Evolutionary conservation across 177 flowering plant species (phyloP), one percentile per base, ranked within the genome.

Genomic region (Tripterygium wilfordii): DNA sequence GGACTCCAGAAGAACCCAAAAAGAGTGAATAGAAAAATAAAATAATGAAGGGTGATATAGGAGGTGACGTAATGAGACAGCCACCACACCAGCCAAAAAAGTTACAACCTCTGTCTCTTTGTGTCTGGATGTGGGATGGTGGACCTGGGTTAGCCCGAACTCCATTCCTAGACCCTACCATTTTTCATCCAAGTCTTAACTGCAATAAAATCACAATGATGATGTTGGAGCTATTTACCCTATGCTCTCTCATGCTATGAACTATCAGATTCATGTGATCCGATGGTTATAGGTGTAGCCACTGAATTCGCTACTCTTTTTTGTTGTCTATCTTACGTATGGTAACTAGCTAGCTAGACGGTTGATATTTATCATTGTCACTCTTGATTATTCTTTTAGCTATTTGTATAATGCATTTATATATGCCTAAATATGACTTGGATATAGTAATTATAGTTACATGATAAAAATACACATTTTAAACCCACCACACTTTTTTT

Each of bases 31-130:
- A 49, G 24, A 28, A 27, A 14, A 29, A 18, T 23, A 49, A 24
- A 17, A 22, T 9, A 21, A 32, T 24, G 1, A 10, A n/a, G 10
- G 28, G 30, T 22, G 29, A 33, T 42, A 42, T 54, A 43, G 55
- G 54, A 23, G 49, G 63, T 64, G 68, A 64, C 60, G 68, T 58
- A 53, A 58, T 53, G 24, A 53, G 45, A 45, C 63, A 58, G 53
- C 48, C 26, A 49, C 49, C 52, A 24, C 17, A n/a, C n/a, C n/a
- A n/a, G n/a, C n/a, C 51, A 54, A 57, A 48, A 57, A 63, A 47
- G 51, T 52, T 25, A 37, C 25, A 14, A 43, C 6, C 32, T 17
- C 33, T 28, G 7, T 20, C 21, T 21, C 4, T 19, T 21, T 8
- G 36, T 29, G 31, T 14, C 44, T 35, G 36, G 30, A 35, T 38